Conservation (phyloP, 2,329 filamentous ascomycete species). For the Alternaria hordeiaustralica region DNA sequence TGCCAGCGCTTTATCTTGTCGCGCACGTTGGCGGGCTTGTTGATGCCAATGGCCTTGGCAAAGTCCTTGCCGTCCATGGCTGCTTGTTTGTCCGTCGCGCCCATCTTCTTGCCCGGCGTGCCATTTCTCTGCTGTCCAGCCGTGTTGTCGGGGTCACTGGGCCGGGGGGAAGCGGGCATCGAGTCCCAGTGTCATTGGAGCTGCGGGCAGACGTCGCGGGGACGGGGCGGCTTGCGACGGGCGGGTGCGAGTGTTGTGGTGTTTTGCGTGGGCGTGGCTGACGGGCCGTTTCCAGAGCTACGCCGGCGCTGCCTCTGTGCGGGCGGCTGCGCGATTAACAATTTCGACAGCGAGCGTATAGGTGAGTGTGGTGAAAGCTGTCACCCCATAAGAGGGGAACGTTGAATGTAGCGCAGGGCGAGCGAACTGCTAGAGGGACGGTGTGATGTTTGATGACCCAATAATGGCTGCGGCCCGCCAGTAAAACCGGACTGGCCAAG, state of each 20-base stretch:
- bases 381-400: constrained; percentile 4
- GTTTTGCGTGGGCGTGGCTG: constrained; percentile 9
- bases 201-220: constrained; percentile 18
- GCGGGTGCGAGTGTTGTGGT: constrained; percentile 4
- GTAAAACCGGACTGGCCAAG: constrained; percentile 6
- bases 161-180: constrained; percentile 34
- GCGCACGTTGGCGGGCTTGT: constrained; percentile 61
- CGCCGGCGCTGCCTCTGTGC: constrained; percentile 1
- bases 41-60: constrained; percentile 50
- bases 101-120: constrained; percentile 37
- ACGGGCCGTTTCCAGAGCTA: constrained; percentile 12
- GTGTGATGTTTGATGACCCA: constrained; percentile 14
- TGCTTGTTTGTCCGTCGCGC: constrained; percentile 33
- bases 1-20: constrained; percentile 88
- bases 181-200: constrained; percentile 29
- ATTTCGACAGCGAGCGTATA: constrained; percentile 15
- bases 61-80: constrained; percentile 47
- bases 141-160: constrained; percentile 27
- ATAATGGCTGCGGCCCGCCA: constrained; percentile 8
- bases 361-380: constrained; percentile 13
- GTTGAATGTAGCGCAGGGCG: constrained; percentile 7
- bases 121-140: constrained; percentile 36
- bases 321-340: not conserved
- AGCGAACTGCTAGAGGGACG: constrained; percentile 4
- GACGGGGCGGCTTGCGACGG: not conserved